Base-by-base conservation (phyloP, 495 filamentous ascomycete species). In the Hypoxylon subgilvum region DNA sequence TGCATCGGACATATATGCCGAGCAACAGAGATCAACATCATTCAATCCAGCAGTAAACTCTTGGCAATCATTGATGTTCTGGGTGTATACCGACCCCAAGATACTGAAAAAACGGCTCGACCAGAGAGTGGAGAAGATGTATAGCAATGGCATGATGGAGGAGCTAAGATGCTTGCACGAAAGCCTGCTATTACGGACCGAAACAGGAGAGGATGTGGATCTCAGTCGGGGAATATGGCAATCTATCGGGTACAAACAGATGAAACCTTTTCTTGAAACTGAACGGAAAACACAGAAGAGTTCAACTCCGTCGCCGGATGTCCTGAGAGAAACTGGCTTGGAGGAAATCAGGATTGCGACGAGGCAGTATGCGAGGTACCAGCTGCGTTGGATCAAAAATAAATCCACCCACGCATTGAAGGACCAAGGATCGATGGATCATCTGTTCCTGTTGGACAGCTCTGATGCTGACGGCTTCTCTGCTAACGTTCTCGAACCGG, bases 221-320 rank as follows among this genome's bases (percentile, higher is more conserved):
- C 76, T 80, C 42, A 87, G 82, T 0, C 82, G 85, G 22, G 95
- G 95, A 2, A 94, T 97, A 10, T 97, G 92, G 91, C 86, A 94
- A 43, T 93, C 92, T 8, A 97, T 99, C 61, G 95, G 95, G 0
- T 96, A 90, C 70, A 96, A 94, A 65, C 91, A 99, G 69, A 84
- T 96, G 69, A 78, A 87, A 43, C 78, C 81, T 0, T 96, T 89
- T 56, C 75, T 92, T 16, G 53, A 75, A 2, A 82, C 84, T 5
- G 56, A 84, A 19, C 59, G 73, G 32, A 55, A 75, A 7, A 74
- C 62, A 1, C 57, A 64, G 0, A 40, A 46, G 0, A 40, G 47
- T 1, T 71, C 67, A 19, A 64, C 72, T 18, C 59, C 72, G 32
- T 59, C 72, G 32, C 75, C 84, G 19, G 44, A 40, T 16, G 69